Evolutionary conservation across 2,329 filamentous ascomycete species (phyloP), one percentile per base, ranked within the genome.

Genomic region (Mycosphaerelloides madeirae): DNA sequence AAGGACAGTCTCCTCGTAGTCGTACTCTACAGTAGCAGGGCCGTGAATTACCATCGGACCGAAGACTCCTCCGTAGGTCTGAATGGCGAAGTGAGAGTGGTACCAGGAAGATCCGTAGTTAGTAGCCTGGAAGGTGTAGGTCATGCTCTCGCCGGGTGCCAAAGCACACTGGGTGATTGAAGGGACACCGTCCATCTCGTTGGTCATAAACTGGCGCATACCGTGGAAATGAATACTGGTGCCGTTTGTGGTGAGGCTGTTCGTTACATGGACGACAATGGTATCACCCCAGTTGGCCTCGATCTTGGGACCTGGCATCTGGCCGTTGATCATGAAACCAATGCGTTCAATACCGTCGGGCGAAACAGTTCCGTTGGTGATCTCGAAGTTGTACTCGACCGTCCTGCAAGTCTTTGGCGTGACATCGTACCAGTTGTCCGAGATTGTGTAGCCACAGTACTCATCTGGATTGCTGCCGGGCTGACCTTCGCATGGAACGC

Each of bases 1-100:
- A 9, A 67, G 56, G 8, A 67, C 45, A 44, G 59, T 58, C 19
- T 13, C 63, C 44, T 70, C 68, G 16, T 62, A 57, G 29, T 71
- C 68, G 38, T 65, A 71, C 15, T 66, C 52, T 6, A 57, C 57
- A 16, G 64, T 61, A 0, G 63, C 57, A 22, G 69, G 68, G 2
- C 68, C 68, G 32, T 72, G 60, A 41, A 71, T 68, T 13, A 69
- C 49, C 31, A 70, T 62, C 3, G 64, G 60, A 20, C 68, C 68
- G 20, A 68, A 60, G 13, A 70, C 53, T 34, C 68, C 68, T 29
- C 69, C 57, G 49, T 63, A 69, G 48, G 61, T 43, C 50, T 71
- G 68, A 0, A 70, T 54, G 5, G 62, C 60, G 42, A 65, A 69
- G 38, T 71, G 68, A 4, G 60, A 46, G 45, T 70, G 68, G 43